These are phyloP conservation scores for Phlebiopsis gigantea DNA, from an alignment of 768 basidiomycete genomes.

Conservation along the genomic window DNA sequence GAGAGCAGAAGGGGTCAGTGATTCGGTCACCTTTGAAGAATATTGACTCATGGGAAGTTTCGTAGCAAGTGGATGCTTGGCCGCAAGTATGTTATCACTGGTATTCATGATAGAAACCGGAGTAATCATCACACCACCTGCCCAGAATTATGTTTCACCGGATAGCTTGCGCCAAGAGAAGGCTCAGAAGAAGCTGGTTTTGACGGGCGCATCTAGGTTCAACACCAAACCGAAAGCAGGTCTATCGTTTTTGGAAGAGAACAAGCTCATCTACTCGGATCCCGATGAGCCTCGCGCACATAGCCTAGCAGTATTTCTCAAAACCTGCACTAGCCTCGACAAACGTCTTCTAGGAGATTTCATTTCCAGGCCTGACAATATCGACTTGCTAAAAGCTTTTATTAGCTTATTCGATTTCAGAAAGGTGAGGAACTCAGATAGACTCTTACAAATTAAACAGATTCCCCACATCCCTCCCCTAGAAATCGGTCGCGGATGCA, in stretches of 20 bases:
- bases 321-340: constrained; percentile 78
- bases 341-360: constrained; percentile 93
- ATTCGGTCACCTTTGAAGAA: neutral
- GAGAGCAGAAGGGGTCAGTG: constrained; percentile 47
- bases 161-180: constrained; percentile 63
- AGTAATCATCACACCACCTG: neutral
- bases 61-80: constrained; percentile 47
- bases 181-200: constrained; percentile 79
- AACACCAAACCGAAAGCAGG: constrained; percentile 92
- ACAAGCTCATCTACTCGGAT: constrained; percentile 78
- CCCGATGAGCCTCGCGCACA: constrained; percentile 43
- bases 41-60: neutral
- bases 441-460: neutral
- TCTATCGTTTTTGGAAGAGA: constrained; percentile 86
- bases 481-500: constrained; percentile 96
- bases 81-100: constrained; percentile 42
- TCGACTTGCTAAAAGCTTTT: constrained; percentile 82
- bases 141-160: constrained; percentile 51
- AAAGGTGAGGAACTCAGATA: constrained; percentile 47
- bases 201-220: constrained; percentile 81
- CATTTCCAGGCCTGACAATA: constrained; percentile 82
- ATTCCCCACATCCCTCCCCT: neutral
- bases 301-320: constrained; percentile 83
- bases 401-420: constrained; percentile 87
- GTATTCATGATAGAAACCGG: neutral